These are phyloP conservation scores for Babesia sp. DNA, from an alignment of 169 alveolate genomes.

Conservation along the genomic window DNA sequence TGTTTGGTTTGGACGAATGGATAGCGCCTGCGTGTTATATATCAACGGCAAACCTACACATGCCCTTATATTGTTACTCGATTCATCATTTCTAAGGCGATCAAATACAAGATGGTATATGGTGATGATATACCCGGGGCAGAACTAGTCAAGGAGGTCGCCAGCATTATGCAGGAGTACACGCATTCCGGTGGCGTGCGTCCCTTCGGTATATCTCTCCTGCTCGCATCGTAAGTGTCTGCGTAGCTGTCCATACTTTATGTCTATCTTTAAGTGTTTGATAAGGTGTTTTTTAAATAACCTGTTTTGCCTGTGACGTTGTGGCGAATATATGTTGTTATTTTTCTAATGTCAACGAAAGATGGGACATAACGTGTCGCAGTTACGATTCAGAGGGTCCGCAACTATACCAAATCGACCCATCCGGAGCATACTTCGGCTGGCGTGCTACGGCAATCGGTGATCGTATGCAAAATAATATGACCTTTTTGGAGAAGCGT, in stretches of 20 bases:
- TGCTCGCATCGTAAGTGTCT: conserved; percentile 86
- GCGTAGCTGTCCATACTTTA: no score
- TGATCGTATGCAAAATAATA: conserved; percentile 92
- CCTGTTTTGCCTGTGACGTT: no score
- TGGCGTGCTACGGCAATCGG: conserved; percentile 99
- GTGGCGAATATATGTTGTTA: no score
- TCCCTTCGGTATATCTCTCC: conserved; percentile 97
- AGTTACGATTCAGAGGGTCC: conserved; percentile 87
- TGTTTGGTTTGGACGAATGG: neutral
- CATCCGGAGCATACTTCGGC: conserved; percentile 97
- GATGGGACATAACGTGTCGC: no score
- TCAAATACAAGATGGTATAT: conserved; percentile 87
- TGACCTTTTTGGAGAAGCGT: conserved; percentile 96
- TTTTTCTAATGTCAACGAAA: no score
- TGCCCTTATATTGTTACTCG: no score
- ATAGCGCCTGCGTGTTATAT: no score
- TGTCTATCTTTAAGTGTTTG: no score
- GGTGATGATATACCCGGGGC: conserved; percentile 93
- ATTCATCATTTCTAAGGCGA: conserved; percentile 67
- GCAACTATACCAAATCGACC: conserved; percentile 93
- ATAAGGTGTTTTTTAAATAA: no score
- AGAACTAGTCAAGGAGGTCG: conserved; percentile 92
- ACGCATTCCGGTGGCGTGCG: conserved; percentile 99
- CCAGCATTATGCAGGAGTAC: conserved; percentile 95
- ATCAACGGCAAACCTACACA: no score